phyloP scores from a whole-genome alignment of 352 stramenopile species.

The Phytopythium oedochilum region DNA sequence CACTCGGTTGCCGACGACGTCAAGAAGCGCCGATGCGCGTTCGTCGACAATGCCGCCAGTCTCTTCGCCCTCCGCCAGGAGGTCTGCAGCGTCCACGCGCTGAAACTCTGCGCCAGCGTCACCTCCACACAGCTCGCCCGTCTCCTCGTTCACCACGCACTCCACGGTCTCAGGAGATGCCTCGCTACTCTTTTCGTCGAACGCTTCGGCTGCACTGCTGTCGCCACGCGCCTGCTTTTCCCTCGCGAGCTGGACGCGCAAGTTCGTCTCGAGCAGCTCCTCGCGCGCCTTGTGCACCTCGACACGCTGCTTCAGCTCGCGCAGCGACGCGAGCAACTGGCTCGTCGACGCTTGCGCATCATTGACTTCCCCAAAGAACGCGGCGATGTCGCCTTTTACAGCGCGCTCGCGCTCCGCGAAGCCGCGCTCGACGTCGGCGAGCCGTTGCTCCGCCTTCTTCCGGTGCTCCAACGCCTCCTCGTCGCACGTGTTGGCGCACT shows the following conservation, averaged over 20 bases:
- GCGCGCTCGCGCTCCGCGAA: conserved; percentile 41
- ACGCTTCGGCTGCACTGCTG: not conserved
- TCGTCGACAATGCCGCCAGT: conserved; percentile 13
- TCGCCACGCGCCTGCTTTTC: conserved; percentile 24
- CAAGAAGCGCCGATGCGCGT: conserved; percentile 23
- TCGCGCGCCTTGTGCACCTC: conserved; percentile 58
- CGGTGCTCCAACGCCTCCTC: conserved; percentile 28
- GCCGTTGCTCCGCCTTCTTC: conserved; percentile 23
- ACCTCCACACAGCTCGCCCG: conserved; percentile 8
- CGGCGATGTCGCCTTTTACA: conserved; percentile 33
- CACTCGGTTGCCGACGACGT: conserved; percentile 23
- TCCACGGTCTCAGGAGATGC: conserved; percentile 7
- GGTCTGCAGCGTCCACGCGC: conserved; percentile 24
- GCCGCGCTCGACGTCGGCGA: conserved; percentile 36
- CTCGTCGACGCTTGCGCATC: conserved; percentile 18
- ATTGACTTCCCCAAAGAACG: conserved; percentile 34
- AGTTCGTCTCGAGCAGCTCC: conserved; percentile 53
- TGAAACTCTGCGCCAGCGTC: conserved; percentile 22
- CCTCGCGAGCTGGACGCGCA: conserved; percentile 47
- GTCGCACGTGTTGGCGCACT: conserved; percentile 49
- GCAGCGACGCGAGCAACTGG: conserved; percentile 35
- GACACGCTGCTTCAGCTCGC: conserved; percentile 51
- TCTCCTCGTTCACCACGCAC: conserved; percentile 9
- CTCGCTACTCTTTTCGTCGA: conserved; percentile 6
- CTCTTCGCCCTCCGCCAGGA: conserved; percentile 12